Base-by-base conservation (phyloP, 208 protist species). In the Herpetomonas samuelpessoai region DNA sequence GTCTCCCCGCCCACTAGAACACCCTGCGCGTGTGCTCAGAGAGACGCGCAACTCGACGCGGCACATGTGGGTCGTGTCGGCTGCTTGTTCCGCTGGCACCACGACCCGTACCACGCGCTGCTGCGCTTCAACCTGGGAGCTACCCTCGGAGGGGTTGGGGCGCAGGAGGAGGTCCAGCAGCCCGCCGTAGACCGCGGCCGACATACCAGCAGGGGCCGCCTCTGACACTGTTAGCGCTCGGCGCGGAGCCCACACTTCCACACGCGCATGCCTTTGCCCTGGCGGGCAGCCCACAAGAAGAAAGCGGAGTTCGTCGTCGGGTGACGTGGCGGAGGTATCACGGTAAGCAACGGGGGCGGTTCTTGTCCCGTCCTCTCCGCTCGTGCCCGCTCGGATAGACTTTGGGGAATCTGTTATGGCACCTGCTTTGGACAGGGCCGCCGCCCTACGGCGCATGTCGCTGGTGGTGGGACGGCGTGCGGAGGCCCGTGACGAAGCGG, bases 141-240 rank as follows among this genome's bases (percentile, higher is more conserved):
- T 57, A 9, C 30, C 53, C 12, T 21, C 6, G n/a, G 29, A 30
- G 57, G 19, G 2, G 19, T 51, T 24, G 21, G 22, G 58, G 3
- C 62, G 68, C 44, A 75, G 28, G 45, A 60, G n/a, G 6, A 49
- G 46, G 29, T 68, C 62, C 49, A 75, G 49, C 2, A 69, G 61
- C 9, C 26, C 30, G 35, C 68, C 58, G 45, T 75, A 75, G 24
- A 57, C 48, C 21, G 7, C 57, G 14, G 14, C n/a, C 0, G 16
- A 16, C 57, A 75, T 69, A 3, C 57, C 62, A 2, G 57, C 24
- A 3, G 57, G 68, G 12, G 39, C 46, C 21, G 65, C 31, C 16
- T n/a, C 16, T 28, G n/a, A 2, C 4, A 62, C 47, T 27, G 30
- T 16, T 18, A 62, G 18, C 12, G 49, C 29, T 4, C 12, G 25